Base-by-base conservation (phyloP, 192 early-diverging fungal genomes). In the Podila horticola region DNA sequence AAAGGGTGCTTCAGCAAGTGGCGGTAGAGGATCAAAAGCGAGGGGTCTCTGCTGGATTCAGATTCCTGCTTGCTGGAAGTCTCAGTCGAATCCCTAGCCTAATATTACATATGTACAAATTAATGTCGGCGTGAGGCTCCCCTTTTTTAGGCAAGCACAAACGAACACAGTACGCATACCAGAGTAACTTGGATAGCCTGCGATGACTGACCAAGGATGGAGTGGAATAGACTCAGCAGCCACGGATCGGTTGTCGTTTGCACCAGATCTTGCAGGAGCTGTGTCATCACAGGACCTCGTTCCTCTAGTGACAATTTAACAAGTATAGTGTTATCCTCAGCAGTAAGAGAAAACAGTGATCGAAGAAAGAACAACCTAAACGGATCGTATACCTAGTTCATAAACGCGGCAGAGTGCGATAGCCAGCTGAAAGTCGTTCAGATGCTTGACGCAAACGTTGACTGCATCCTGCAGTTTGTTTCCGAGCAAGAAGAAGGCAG, bases 401-500 rank as follows among this genome's bases (percentile, higher is more conserved):
- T 95, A 97, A 36, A 96, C 86, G 22, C 97, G 87, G 67, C 95
- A 96, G 12, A 99, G 89, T 7, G 94, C 89, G 38, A 98, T 92
- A 13, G 97, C 98, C 22, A 99, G 76, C 86, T 98, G 96, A 29
- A 92, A 84, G 74, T 99, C 98, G 24, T 95, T 90, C 15, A 99
- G 82, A 66, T 99, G 91, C 60, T 95, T 95, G 30, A 98, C 69
- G 55, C 97, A 98, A 10, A 99, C 93, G 76, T 91, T 95, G 5
- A 94, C 93, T 4, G 97, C 97, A 85, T 99, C 98, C 38, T 86
- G 85, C n/a, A 98, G 76, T 33, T 91, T 91, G 58, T 93, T 94
- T 2, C 90, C 96, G 5, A 99, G 88, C 71, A 99, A 73, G 74
- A 99, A 99, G 75, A 99, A 99, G 0, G 97, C 91, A 0, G 94